These are phyloP conservation scores for Candida nonsorbophila DNA, from an alignment of 805 yeast species.

Conservation along the genomic window DNA sequence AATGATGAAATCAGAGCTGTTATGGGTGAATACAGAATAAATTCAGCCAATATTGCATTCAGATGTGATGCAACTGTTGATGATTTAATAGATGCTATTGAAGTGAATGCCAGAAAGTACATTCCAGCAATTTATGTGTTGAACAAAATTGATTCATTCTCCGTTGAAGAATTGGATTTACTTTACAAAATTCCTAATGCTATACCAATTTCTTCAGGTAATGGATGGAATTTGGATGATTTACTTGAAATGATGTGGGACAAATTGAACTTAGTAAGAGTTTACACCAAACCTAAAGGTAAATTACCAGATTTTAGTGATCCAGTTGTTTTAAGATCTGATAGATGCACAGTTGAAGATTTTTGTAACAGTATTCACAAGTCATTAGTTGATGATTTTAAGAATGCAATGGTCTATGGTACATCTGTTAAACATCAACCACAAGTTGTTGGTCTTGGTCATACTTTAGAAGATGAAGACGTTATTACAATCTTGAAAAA, in stretches of 20 bases:
- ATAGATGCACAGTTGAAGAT: conserved; percentile 83
- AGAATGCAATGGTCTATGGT: conserved; percentile 90
- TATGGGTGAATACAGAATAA: conserved; percentile 90
- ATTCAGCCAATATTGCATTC: conserved; percentile 93
- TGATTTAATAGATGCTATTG: conserved; percentile 90
- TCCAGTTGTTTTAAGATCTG: conserved; percentile 86
- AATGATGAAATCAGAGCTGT: conserved; percentile 94
- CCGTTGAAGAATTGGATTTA: conserved; percentile 87
- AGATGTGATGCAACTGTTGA: conserved; percentile 98
- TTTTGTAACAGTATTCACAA: conserved; percentile 96
- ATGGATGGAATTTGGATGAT: conserved; percentile 97
- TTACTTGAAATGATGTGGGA: conserved; percentile 95
- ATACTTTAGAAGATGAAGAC: conserved; percentile 88
- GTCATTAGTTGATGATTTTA: conserved; percentile 87
- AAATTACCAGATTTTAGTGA: conserved; percentile 88
- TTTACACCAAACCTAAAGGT: conserved; percentile 97
- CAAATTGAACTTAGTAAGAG: conserved; percentile 82
- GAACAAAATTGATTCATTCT: conserved; percentile 93
- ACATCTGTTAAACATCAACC: conserved; percentile 96
- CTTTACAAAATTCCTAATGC: conserved; percentile 93
- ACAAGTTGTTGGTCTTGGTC: conserved; percentile 87
- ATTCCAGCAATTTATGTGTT: conserved; percentile 93
- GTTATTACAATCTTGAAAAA: conserved; percentile 92
- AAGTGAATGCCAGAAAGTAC: conserved; percentile 84
- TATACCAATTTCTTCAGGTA: conserved; percentile 92